Evolutionary conservation across 768 basidiomycete genomes (phyloP).

Genomic region (Mrakia frigida): DNA sequence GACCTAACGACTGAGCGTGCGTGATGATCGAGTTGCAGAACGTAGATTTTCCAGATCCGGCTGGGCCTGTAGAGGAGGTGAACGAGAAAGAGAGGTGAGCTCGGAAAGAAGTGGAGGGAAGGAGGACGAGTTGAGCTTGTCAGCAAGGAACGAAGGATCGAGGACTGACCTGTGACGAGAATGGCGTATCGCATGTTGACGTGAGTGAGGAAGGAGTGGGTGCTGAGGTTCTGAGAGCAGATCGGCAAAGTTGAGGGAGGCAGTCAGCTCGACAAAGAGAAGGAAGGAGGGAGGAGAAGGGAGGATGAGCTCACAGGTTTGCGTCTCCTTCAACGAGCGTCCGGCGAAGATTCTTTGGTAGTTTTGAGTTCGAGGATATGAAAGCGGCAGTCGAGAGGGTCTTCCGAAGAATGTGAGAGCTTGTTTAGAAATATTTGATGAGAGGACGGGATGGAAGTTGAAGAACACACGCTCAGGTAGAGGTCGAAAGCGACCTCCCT

Average conservation of each 20-base stretch:
- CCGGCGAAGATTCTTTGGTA: too few relatives aligned
- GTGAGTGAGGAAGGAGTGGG: not conserved
- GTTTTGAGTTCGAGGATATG: too few relatives aligned
- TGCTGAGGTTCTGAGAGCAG: not conserved
- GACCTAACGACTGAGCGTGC: constrained; percentile 73
- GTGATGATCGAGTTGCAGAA: constrained; percentile 83
- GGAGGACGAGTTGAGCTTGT: not conserved
- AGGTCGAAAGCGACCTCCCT: too few relatives aligned
- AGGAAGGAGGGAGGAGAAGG: not conserved
- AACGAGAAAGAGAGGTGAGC: not conserved
- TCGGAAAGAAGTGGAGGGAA: not conserved
- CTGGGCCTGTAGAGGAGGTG: constrained; percentile 60
- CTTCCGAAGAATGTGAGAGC: too few relatives aligned
- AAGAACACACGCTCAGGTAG: too few relatives aligned
- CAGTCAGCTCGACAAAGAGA: not conserved
- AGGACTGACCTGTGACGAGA: constrained; percentile 40
- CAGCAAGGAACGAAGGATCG: not conserved
- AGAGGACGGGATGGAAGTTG: too few relatives aligned
- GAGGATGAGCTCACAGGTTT: constrained; percentile 14
- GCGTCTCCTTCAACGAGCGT: not conserved
- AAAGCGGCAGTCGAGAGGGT: too few relatives aligned
- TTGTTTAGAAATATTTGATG: too few relatives aligned
- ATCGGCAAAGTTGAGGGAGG: not conserved
- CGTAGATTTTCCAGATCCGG: constrained; percentile 95
- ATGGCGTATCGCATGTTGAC: constrained; percentile 45